These are phyloP conservation scores for Vaccinium macrocarpon DNA, from an alignment of 148 eudicot species.

Conservation along the genomic window DNA sequence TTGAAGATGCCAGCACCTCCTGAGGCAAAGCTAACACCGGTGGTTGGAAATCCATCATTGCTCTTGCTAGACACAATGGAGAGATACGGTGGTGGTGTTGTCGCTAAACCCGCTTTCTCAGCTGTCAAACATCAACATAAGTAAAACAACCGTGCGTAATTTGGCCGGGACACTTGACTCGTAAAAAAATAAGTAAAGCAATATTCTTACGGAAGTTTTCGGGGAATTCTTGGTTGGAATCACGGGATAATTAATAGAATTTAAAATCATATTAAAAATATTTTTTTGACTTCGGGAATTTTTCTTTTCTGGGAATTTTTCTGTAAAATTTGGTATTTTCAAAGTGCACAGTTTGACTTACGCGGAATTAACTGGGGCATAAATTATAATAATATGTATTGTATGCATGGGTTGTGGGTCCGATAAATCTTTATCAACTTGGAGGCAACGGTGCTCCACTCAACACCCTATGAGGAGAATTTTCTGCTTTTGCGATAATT, in stretches of 20 bases:
- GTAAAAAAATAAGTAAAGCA: not conserved
- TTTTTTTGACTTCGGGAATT: not conserved
- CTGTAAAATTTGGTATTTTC: not conserved
- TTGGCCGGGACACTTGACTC: not conserved
- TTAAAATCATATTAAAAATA: not conserved
- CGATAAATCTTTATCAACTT: not conserved
- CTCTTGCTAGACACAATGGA: constrained; percentile 25
- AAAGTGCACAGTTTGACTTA: not conserved
- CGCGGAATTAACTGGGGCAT: not conserved
- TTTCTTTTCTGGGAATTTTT: not conserved
- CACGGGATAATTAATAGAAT: not conserved
- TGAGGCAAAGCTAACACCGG: constrained; percentile 80
- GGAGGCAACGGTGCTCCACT: not conserved
- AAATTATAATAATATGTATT: not conserved
- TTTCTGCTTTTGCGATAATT: not conserved
- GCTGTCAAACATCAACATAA: constrained; percentile 31
- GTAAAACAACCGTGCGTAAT: not conserved
- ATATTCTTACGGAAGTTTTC: not conserved
- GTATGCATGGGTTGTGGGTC: not conserved
- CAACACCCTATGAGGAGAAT: not conserved
- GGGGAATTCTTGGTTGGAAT: not conserved
- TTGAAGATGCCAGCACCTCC: constrained; percentile 84
- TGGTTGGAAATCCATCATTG: constrained; percentile 22
- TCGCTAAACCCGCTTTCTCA: constrained; percentile 50
- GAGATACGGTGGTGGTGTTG: constrained; percentile 60